Base-by-base conservation (phyloP, 2,329 filamentous ascomycete genomes). In the Fusarium caatingaense region DNA sequence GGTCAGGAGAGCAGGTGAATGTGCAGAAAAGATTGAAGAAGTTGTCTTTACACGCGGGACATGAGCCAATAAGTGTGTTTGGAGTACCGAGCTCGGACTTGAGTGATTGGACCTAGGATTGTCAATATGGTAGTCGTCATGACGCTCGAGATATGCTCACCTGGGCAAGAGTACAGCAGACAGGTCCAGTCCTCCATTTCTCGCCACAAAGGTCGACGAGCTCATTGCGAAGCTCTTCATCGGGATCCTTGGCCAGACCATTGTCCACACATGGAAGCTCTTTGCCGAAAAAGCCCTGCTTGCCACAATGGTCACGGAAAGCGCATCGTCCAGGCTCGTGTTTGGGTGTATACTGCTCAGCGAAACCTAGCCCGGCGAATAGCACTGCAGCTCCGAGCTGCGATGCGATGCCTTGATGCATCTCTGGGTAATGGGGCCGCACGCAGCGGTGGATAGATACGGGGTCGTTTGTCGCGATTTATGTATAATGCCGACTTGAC, bases 21-120 rank as follows among this genome's bases (percentile, higher is more conserved):
- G 94, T 97, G 83, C 96, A 99, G 80, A 99, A 99, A 46, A 97
- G 86, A 83, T 99, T 97, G 85, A 93, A 98, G 84, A 99, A 99
- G 84, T 99, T 99, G 75, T 94, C 92, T 81, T 96, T 97, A 87
- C 96, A 99, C 32, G 97, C 96, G 3, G 96, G 96, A 79, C 96
- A 99, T 12, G 94, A 93, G 27, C 94, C 91, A 78, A 99, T 94
- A 77, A 99, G 92, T 63, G 91, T 90, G 74, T 94, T 93, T 3
- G 94, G 95, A 23, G 93, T 93, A 72, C 93, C 91, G 61, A 99
- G 87, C 76, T 97, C 97, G 66, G 88, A 91, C 74, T 93, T 91
- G 67, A 99, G 88, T 3, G 91, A 86, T 74, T 92, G 88, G 60
- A 99, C 85, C 92, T 94, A 75, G 25, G 46, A 16, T 48, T 25